Percentiles rank a stretch among this genome's conserved stretches.
These are phyloP conservation scores for Lentinula guzmanii DNA, from an alignment of 768 basidiomycete species.

Conservation along the genomic window DNA sequence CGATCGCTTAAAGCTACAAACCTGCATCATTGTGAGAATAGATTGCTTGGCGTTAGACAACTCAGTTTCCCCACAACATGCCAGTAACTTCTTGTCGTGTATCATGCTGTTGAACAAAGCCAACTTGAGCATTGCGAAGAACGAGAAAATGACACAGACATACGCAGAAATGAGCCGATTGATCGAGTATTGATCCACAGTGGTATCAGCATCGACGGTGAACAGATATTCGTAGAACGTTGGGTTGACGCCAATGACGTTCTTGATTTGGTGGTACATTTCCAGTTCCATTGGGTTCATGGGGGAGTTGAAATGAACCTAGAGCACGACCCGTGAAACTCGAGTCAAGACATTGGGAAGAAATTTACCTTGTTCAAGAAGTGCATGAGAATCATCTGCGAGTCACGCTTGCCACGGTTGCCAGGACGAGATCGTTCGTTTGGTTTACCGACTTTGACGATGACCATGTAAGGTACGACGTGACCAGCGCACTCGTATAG, in stretches of 20 bases:
- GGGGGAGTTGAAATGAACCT: slow-evolving; percentile 95
- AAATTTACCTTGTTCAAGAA: slow-evolving; percentile 85
- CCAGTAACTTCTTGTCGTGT: slow-evolving; percentile 91
- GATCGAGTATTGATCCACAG: slow-evolving; percentile 79
- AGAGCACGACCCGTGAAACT: slow-evolving; percentile 10
- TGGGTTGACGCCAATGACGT: slow-evolving; percentile 98
- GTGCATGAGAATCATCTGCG: slow-evolving; percentile 93
- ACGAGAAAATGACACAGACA: slow-evolving; percentile 24
- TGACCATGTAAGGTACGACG: slow-evolving; percentile 90
- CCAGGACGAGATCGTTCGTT: slow-evolving; percentile 90
- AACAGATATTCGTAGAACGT: slow-evolving; percentile 96
- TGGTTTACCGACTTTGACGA: slow-evolving; percentile 94
- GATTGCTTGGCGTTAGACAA: slow-evolving; percentile 93
- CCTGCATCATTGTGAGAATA: slow-evolving; percentile 96
- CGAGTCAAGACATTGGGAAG: background rate
- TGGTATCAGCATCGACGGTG: slow-evolving; percentile 93
- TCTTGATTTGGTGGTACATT: slow-evolving; percentile 99
- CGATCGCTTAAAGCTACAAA: slow-evolving; percentile 13
- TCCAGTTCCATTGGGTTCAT: slow-evolving; percentile 98
- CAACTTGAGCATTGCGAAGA: background rate
- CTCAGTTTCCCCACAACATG: slow-evolving; percentile 93
- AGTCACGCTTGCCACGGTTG: slow-evolving; percentile 97
- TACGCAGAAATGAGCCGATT: slow-evolving; percentile 93
- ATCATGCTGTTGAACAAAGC: slow-evolving; percentile 65
- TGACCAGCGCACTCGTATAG: slow-evolving; percentile 92